Conservation (phyloP, 768 basidiomycete genomes). For the Boletus tylopilopsis region DNA sequence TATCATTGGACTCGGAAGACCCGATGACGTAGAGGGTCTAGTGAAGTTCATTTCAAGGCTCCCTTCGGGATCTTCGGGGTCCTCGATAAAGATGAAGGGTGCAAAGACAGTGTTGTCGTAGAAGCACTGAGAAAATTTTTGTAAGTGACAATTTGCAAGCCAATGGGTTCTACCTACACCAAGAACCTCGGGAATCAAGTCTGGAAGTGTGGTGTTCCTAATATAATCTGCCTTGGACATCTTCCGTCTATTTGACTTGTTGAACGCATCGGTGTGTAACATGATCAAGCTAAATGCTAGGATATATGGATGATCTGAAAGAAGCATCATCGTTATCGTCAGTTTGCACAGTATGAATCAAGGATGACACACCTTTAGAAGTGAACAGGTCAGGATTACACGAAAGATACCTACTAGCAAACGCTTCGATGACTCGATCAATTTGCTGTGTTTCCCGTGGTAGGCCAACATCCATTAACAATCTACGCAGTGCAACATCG, state of each 20-base stretch:
- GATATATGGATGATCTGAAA: conserved; percentile 87
- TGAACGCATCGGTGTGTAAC: conserved; percentile 98
- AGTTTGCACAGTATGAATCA: neutral
- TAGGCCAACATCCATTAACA: conserved; percentile 88
- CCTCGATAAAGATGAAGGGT: conserved; percentile 96
- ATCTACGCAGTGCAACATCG: conserved; percentile 84
- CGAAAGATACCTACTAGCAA: conserved; percentile 76
- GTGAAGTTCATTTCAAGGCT: conserved; percentile 38
- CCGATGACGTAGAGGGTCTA: conserved; percentile 36
- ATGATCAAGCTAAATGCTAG: conserved; percentile 97
- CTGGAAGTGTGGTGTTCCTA: conserved; percentile 86
- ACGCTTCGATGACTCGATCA: conserved; percentile 94
- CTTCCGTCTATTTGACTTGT: conserved; percentile 95
- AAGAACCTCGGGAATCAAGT: conserved; percentile 76
- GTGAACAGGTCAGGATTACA: conserved; percentile 82
- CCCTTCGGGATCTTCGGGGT: conserved; percentile 69
- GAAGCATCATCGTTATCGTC: neutral
- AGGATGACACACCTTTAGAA: conserved; percentile 56
- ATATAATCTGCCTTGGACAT: conserved; percentile 96
- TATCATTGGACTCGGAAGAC: conserved; percentile 28
- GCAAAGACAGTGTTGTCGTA: conserved; percentile 96
- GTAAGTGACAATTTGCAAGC: conserved; percentile 1
- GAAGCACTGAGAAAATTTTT: conserved; percentile 60
- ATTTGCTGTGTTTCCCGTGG: conserved; percentile 98
- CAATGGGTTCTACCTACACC: conserved; percentile 53